These are phyloP conservation scores for Lyophyllum shimeji DNA, from an alignment of 768 basidiomycete species.

Conservation along the genomic window DNA sequence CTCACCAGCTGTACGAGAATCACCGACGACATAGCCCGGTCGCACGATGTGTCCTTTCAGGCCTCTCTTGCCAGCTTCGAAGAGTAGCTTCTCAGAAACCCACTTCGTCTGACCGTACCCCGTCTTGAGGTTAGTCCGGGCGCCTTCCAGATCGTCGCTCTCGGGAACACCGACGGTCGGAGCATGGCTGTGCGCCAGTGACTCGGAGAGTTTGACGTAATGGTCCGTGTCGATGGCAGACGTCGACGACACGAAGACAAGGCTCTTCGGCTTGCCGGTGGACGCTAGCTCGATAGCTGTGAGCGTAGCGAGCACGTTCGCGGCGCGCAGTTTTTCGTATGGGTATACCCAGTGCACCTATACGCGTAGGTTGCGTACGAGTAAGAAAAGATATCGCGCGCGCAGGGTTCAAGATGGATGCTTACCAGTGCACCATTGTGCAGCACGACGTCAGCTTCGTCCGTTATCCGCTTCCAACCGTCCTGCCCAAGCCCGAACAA, in stretches of 20 bases:
- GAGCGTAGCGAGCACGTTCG: constrained; percentile 93
- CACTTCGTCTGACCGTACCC: constrained; percentile 99
- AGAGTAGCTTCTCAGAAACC: constrained; percentile 94
- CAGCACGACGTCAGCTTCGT: constrained; percentile 78
- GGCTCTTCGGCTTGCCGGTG: constrained; percentile 66
- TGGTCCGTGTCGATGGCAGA: constrained; percentile 91
- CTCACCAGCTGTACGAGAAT: constrained; percentile 83
- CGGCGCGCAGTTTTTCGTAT: constrained; percentile 86
- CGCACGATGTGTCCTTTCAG: constrained; percentile 84
- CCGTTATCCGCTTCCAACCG: constrained; percentile 65
- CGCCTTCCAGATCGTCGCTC: constrained; percentile 85
- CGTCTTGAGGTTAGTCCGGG: constrained; percentile 69
- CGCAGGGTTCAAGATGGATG: too few relatives aligned
- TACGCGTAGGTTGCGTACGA: neutral
- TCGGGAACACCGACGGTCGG: constrained; percentile 76
- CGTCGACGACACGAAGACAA: constrained; percentile 94
- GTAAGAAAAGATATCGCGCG: too few relatives aligned
- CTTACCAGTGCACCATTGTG: constrained; percentile 97
- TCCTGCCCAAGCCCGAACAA: constrained; percentile 68
- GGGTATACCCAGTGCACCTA: constrained; percentile 99
- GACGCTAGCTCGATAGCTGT: constrained; percentile 80
- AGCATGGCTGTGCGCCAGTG: constrained; percentile 40
- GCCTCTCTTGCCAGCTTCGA: constrained; percentile 88
- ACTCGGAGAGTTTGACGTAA: constrained; percentile 86
- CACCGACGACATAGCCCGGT: constrained; percentile 95